A percentile compares a stretch with the other conserved stretches of the same genome.
These are phyloP conservation scores for Effrenium voratum DNA, from an alignment of 73 alveolate genomes.

Conservation along the genomic window DNA sequence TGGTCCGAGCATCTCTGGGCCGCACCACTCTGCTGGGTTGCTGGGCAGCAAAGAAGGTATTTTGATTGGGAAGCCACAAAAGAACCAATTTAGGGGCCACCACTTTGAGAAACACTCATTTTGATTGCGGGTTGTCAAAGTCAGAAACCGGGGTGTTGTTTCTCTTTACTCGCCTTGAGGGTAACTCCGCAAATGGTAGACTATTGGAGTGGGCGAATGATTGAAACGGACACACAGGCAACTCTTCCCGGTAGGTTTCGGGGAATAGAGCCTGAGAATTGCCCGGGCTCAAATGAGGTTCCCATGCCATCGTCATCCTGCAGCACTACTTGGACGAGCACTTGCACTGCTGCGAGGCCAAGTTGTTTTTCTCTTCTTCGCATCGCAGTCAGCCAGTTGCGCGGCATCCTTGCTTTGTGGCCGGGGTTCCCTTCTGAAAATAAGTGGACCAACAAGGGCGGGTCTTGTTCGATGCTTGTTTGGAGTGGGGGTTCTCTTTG, in stretches of 20 bases:
- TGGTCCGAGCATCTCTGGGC: conserved; percentile 81
- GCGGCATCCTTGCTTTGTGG: background rate
- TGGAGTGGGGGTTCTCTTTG: background rate
- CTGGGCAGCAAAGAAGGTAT: background rate
- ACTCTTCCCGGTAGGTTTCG: no score
- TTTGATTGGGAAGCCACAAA: background rate
- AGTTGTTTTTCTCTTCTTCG: background rate
- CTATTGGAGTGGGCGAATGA: no score
- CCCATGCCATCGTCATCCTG: conserved; percentile 79
- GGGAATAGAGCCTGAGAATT: background rate
- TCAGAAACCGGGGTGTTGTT: no score
- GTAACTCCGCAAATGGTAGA: no score
- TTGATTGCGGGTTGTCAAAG: no score
- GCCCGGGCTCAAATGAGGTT: conserved; percentile 1
- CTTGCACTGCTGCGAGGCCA: conserved; percentile 77
- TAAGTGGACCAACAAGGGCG: no score
- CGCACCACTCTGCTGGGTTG: conserved; percentile 66
- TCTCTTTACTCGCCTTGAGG: no score
- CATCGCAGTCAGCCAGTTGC: no score
- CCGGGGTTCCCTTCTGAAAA: background rate
- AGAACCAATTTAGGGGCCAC: background rate
- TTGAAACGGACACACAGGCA: no score
- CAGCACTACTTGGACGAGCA: conserved; percentile 85
- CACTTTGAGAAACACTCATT: background rate
- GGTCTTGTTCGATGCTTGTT: no score